A percentile compares a stretch with the other conserved stretches of the same genome.
Evolutionary conservation across 176 grass and related monocot species (phyloP).

Genomic region (Oryza coarctata): DNA sequence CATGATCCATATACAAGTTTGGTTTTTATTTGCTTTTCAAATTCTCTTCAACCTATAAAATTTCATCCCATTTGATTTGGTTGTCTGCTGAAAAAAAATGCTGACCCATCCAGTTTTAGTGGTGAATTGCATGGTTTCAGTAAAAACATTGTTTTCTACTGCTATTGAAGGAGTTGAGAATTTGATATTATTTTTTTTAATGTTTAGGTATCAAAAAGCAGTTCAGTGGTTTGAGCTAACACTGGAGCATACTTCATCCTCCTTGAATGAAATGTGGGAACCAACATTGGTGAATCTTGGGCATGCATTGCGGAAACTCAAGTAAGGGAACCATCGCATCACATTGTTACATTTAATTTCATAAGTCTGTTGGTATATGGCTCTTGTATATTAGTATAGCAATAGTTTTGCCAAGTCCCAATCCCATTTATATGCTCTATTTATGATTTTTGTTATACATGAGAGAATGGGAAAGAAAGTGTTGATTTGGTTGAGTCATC

Average conservation of each 20-base stretch:
- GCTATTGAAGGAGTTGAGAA: neutral
- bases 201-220: conserved; percentile 81
- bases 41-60: conserved; percentile 25
- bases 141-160: neutral
- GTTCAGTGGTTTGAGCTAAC: conserved; percentile 86
- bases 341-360: conserved; percentile 17
- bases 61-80: conserved; percentile 23
- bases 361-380: neutral
- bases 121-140: neutral
- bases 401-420: neutral
- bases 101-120: conserved; percentile 1
- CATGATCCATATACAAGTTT: conserved; percentile 8
- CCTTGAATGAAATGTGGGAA: conserved; percentile 91
- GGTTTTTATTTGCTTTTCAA: neutral
- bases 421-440: neutral
- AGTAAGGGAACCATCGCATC: conserved; percentile 47
- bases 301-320: conserved; percentile 79
- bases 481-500: conserved; percentile 12
- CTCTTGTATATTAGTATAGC: conserved; percentile 18
- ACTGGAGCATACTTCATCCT: conserved; percentile 63
- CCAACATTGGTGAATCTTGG: conserved; percentile 98
- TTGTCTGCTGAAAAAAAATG: conserved; percentile 34
- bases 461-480: conserved; percentile 20
- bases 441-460: conserved; percentile 11
- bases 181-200: conserved; percentile 38